These are phyloP conservation scores for Aaosphaeria pasadenensis DNA, from an alignment of 2,329 filamentous ascomycete genomes.

Conservation along the genomic window DNA sequence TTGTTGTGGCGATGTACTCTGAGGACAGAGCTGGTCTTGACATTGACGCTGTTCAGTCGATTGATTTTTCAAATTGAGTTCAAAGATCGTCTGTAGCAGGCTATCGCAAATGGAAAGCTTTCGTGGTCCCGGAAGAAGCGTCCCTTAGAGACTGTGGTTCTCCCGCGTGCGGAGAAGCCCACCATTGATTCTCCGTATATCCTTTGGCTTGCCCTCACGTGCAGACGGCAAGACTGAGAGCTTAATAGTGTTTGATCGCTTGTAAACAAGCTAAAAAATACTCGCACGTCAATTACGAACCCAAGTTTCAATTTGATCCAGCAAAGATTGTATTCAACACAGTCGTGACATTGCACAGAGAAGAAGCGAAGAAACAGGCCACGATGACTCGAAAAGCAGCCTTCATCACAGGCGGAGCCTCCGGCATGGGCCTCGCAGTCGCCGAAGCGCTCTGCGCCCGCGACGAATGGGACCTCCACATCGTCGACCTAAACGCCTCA, in stretches of 20 bases:
- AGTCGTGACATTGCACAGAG: too few species aligned
- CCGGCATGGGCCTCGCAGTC: conserved; percentile 47
- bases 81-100: too few species aligned
- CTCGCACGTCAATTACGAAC: too few species aligned
- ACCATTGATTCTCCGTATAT: conserved; percentile 5
- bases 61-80: too few species aligned
- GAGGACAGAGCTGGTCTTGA: too few species aligned
- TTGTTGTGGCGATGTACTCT: too few species aligned
- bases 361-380: background rate
- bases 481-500: conserved; percentile 40
- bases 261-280: too few species aligned
- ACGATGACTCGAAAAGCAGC: conserved; percentile 42
- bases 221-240: background rate
- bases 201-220: background rate
- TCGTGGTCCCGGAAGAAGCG: background rate
- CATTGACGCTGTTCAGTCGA: too few species aligned
- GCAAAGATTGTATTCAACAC: too few species aligned
- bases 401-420: conserved; percentile 75
- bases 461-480: conserved; percentile 39
- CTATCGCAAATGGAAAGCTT: background rate
- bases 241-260: too few species aligned
- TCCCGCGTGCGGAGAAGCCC: conserved; percentile 6
- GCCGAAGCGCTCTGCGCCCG: conserved; percentile 37
- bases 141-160: background rate
- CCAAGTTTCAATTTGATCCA: too few species aligned